Percentiles rank a stretch among this genome's conserved stretches.
phyloP scores from a whole-genome alignment of 2,329 filamentous ascomycete genomes.

The Colletotrichum chlorophyti region DNA sequence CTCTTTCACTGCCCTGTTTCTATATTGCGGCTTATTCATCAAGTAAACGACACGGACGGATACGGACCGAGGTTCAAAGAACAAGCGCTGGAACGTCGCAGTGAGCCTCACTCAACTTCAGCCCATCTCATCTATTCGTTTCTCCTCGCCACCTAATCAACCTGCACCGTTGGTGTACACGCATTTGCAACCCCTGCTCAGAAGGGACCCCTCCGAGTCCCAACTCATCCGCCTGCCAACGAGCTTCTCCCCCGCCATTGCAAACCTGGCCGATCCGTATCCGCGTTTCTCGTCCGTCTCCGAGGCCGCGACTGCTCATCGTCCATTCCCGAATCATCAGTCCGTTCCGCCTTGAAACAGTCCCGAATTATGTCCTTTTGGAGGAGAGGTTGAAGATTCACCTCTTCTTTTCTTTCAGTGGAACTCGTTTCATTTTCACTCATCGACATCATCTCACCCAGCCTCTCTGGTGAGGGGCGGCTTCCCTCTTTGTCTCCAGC shows the following conservation, averaged over 20 bases:
- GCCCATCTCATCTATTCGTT: neutral
- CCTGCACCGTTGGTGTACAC: neutral
- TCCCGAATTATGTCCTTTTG: conserved; percentile 8
- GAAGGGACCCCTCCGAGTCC: neutral
- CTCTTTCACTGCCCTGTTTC: neutral
- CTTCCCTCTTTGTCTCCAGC: conserved; percentile 4
- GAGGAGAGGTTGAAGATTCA: neutral
- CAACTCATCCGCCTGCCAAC: conserved; percentile 2
- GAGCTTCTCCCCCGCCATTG: conserved; percentile 11
- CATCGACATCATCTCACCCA: neutral
- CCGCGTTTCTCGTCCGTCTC: conserved; percentile 10
- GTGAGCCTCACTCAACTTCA: conserved; percentile 6
- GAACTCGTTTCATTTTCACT: neutral
- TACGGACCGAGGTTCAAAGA: too few species aligned
- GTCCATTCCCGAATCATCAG: neutral
- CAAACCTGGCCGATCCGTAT: conserved; percentile 6
- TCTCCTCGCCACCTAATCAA: conserved; percentile 13
- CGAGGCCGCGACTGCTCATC: conserved; percentile 13
- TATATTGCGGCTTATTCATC: neutral
- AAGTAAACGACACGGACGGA: too few species aligned
- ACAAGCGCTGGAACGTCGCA: too few species aligned
- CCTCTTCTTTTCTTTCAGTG: neutral
- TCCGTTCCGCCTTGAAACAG: neutral
- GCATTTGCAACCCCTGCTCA: too few species aligned
- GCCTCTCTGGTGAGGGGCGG: conserved; percentile 16